Evolutionary conservation across 768 basidiomycete species (phyloP).

Genomic region (Chiua virens): DNA sequence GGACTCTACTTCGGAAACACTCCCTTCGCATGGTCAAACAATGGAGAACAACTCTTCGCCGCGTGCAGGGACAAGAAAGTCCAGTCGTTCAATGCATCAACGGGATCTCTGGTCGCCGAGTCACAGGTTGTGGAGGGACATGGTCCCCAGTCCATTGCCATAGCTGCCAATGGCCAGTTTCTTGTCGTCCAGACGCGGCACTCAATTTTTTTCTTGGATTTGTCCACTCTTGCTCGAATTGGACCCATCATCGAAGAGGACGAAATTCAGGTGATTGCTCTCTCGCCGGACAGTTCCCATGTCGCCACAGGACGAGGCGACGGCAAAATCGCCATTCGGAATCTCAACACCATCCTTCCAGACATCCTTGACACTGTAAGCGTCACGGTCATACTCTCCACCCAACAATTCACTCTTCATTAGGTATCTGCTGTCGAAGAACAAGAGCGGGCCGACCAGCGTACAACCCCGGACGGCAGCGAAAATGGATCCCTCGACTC

Average conservation of each 20-base stretch:
- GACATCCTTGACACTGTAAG: not conserved
- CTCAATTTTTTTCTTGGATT: constrained; percentile 1
- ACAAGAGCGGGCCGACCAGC: too few relatives aligned
- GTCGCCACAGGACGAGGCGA: constrained; percentile 1
- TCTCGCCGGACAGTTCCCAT: not conserved
- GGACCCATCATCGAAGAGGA: not conserved
- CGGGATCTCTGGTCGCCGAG: not conserved
- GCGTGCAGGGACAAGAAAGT: not conserved
- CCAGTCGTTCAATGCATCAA: not conserved
- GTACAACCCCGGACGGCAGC: too few relatives aligned
- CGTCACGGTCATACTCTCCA: too few relatives aligned
- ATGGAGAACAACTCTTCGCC: not conserved
- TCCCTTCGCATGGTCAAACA: constrained; percentile 1
- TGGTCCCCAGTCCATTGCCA: not conserved
- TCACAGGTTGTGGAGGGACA: not conserved
- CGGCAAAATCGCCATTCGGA: not conserved
- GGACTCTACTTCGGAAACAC: not conserved
- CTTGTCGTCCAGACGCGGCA: not conserved
- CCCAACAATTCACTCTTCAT: too few relatives aligned
- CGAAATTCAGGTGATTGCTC: not conserved
- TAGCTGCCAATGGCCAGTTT: not conserved
- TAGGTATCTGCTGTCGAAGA: too few relatives aligned
- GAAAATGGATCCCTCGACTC: too few relatives aligned
- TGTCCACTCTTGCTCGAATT: not conserved
- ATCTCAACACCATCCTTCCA: not conserved